Percentiles rank a stretch among this genome's conserved stretches.
Evolutionary conservation across 345 rosid species (phyloP).

Genomic region (Lenwebbia sp.): DNA sequence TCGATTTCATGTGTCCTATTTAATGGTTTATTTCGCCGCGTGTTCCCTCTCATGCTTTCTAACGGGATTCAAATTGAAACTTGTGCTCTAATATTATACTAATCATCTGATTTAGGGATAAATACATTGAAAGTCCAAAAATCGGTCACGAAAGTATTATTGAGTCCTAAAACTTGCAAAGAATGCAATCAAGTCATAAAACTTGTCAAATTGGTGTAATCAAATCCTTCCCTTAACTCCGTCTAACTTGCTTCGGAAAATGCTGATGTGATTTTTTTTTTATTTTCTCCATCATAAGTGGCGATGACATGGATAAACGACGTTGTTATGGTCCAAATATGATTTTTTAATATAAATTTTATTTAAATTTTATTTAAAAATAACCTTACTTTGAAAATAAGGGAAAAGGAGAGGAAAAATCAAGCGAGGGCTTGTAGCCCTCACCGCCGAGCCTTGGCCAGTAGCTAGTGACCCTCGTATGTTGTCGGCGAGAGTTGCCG

Average conservation of each 20-base stretch:
- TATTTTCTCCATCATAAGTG: not conserved
- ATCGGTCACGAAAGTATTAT: accelerated
- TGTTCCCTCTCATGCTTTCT: not conserved
- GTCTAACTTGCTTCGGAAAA: not conserved
- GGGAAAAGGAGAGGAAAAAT: not conserved
- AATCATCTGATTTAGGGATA: not conserved
- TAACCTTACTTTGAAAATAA: not conserved
- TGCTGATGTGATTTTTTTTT: not conserved
- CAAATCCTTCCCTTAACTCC: not conserved
- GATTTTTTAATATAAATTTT: not conserved
- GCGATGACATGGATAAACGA: not conserved
- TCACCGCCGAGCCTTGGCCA: no score
- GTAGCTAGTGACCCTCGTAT: no score
- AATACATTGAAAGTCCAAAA: not conserved
- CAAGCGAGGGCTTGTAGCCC: not conserved
- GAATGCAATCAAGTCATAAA: not conserved
- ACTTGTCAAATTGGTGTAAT: not conserved
- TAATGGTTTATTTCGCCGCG: not conserved
- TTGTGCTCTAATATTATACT: not conserved
- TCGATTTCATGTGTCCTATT: not conserved
- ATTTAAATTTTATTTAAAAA: not conserved
- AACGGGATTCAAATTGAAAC: not conserved
- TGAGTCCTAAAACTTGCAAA: not conserved
- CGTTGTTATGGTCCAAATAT: not conserved
- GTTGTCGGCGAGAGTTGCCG: no score